Evolutionary conservation across 345 rosid genomes (phyloP).

Genomic region (Kandelia obovata): DNA sequence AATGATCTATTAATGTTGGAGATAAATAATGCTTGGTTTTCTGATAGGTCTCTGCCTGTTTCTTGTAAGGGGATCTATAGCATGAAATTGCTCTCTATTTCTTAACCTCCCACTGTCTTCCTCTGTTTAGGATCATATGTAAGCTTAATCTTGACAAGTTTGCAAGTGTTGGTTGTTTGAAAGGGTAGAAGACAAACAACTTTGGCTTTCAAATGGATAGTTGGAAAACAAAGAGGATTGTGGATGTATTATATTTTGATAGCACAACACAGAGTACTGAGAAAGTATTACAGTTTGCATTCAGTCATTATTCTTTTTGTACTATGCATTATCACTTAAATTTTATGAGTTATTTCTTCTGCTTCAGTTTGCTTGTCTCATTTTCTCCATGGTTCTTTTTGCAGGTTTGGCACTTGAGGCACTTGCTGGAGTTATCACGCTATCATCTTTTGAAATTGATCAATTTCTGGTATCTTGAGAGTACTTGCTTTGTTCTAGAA

Average conservation of each 20-base stretch:
- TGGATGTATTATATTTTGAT: too few species aligned
- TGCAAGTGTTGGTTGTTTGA: too few species aligned
- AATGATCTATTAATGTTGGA: slow-evolving; percentile 18
- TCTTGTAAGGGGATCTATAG: neutral
- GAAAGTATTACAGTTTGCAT: neutral
- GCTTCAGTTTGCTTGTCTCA: neutral
- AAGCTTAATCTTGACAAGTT: too few species aligned
- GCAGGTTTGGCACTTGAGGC: slow-evolving; percentile 88
- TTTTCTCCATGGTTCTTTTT: slow-evolving; percentile 16
- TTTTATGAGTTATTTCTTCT: neutral
- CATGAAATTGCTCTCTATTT: too few species aligned
- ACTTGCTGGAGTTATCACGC: slow-evolving; percentile 72
- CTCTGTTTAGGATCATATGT: too few species aligned
- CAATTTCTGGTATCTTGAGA: slow-evolving; percentile 59
- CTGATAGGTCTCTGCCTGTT: neutral
- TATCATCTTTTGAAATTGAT: slow-evolving; percentile 73
- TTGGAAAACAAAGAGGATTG: too few species aligned
- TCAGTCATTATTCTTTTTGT: neutral
- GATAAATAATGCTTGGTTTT: neutral
- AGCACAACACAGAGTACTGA: neutral
- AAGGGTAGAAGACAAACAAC: too few species aligned
- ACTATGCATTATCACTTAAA: neutral
- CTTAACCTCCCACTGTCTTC: too few species aligned
- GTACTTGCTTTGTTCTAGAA: neutral
- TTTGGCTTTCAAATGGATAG: too few species aligned